phyloP scores from a whole-genome alignment of 768 basidiomycete species.

The Trametes gibbosa region DNA sequence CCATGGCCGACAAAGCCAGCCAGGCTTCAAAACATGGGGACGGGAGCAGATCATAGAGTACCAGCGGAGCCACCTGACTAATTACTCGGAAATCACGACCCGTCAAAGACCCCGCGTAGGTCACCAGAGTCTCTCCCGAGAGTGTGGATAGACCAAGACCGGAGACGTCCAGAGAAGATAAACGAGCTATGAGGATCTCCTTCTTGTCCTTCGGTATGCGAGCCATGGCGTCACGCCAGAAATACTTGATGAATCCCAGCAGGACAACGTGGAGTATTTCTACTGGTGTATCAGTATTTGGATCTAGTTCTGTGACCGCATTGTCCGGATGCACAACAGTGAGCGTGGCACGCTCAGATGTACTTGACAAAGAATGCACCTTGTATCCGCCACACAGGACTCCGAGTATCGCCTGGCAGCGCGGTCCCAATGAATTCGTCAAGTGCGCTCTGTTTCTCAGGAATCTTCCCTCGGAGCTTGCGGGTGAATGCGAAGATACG shows the following conservation, averaged over 20 bases:
- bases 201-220: slow-evolving; percentile 29
- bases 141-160: slow-evolving; percentile 35
- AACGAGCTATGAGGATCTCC: slow-evolving; percentile 25
- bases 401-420: slow-evolving; percentile 28
- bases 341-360: too few species aligned
- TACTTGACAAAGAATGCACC: too few species aligned
- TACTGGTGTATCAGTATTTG: slow-evolving; percentile 42
- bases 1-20: slow-evolving; percentile 33
- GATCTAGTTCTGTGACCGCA: slow-evolving; percentile 42
- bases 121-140: slow-evolving; percentile 33
- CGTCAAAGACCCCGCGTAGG: slow-evolving; percentile 37
- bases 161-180: slow-evolving; percentile 31
- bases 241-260: slow-evolving; percentile 47
- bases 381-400: slow-evolving; percentile 34
- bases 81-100: slow-evolving; percentile 34
- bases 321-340: too few species aligned
- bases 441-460: slow-evolving; percentile 20
- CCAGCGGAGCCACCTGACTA: slow-evolving; percentile 36
- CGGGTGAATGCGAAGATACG: not conserved
- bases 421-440: not conserved
- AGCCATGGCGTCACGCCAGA: slow-evolving; percentile 39
- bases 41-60: slow-evolving; percentile 37
- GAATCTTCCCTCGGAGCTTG: not conserved
- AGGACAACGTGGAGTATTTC: slow-evolving; percentile 45
- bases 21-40: slow-evolving; percentile 29